Base-by-base conservation (phyloP, 345 rosid genomes). In the Aquilaria sinensis region DNA sequence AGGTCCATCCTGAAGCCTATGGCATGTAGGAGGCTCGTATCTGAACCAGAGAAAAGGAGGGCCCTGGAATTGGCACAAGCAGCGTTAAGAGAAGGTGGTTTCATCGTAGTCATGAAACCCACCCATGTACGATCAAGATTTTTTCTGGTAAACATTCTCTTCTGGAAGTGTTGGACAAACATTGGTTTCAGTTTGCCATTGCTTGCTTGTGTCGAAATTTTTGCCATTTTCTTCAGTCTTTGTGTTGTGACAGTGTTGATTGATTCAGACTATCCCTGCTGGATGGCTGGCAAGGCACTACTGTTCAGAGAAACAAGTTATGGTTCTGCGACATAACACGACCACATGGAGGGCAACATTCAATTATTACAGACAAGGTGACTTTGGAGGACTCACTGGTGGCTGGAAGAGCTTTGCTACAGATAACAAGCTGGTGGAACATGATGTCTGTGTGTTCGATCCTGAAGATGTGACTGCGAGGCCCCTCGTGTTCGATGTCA, bases 371-470 rank as follows among this genome's bases (percentile, higher is more conserved):
- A 56, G 65, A 12, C 30, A 32, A 10, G 75, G 68, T 2, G 57
- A 60, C 12, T 56, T 48, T 23, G 90, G 85, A 67, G 77, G 83
- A 23, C 57, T 85, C 33, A 31, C 78, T 9, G 47, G 62, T 52
- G 90, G 87, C 12, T 82, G 87, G 90, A 82, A 46, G 80, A 65
- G 54, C 9, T 82, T 85, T 57, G 81, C 73, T 9, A 8, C 43
- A 8, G 87, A 80, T 10, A 85, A 80, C 79, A 68, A 77, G 51
- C 62, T 82, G 13, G 63, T 67, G 5, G 78, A 76, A 67, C 69
- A 54, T 65, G 90, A 82, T 57, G 85, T 67, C 7, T 85, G 90
- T 49, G 72, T 82, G 14, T 85, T 85, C 51, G 57, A 61, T 11
- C 83, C 76, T 6, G 68, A 51, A 0, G 30, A 33, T 57, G 56